Conservation (phyloP, 768 basidiomycete species). For the Pisolithus marmoratus region DNA sequence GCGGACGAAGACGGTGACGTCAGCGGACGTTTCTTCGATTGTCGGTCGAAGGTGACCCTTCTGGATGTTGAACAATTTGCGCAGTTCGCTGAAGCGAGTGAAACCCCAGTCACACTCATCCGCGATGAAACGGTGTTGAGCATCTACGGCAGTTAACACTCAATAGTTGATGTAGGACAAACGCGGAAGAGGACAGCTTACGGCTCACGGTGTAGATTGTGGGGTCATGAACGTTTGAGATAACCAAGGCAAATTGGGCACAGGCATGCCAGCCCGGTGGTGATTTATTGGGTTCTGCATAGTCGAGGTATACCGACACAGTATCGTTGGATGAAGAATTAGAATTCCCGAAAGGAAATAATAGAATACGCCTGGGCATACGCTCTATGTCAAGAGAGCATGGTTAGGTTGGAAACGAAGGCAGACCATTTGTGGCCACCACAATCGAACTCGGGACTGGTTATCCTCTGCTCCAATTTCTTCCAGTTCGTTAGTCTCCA, state of each 20-base stretch:
- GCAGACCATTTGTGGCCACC: conserved; percentile 90
- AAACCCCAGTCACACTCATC: conserved; percentile 99
- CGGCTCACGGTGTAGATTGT: conserved; percentile 97
- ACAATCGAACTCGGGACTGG: too few relatives aligned
- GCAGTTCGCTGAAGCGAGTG: conserved; percentile 95
- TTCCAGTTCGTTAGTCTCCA: too few relatives aligned
- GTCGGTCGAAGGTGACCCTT: conserved; percentile 83
- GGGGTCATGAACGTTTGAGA: conserved; percentile 92
- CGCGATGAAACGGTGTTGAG: conserved; percentile 97
- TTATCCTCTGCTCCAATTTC: too few relatives aligned
- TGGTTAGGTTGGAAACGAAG: neutral
- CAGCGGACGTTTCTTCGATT: conserved; percentile 93
- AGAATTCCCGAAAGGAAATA: conserved; percentile 98
- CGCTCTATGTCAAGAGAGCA: neutral
- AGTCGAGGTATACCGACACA: conserved; percentile 99
- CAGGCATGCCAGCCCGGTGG: conserved; percentile 99
- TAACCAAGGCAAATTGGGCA: conserved; percentile 97
- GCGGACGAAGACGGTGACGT: conserved; percentile 93
- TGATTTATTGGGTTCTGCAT: conserved; percentile 94
- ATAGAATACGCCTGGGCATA: conserved; percentile 82
- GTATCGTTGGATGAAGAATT: conserved; percentile 99
- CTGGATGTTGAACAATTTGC: conserved; percentile 82
- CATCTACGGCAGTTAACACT: conserved; percentile 73
- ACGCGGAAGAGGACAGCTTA: conserved; percentile 38
- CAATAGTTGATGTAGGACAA: neutral